Evolutionary conservation across 2,329 filamentous ascomycete genomes (phyloP).

Genomic region (Metarhizium robertsii): DNA sequence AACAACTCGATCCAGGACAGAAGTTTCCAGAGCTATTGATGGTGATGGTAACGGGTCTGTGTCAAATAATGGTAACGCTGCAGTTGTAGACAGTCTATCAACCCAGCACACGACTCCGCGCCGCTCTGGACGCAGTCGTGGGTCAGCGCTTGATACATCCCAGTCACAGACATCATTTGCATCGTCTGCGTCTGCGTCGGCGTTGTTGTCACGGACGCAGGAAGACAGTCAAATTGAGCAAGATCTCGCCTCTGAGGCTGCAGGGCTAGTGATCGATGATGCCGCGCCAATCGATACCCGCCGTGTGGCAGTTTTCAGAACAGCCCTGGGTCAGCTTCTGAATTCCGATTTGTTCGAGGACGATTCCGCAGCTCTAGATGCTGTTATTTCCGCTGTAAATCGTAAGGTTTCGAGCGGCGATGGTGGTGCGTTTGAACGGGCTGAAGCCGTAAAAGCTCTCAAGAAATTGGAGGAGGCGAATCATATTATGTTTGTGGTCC

Average conservation of each 20-base stretch:
- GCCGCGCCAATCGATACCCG: conserved; percentile 44
- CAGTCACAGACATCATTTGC: conserved; percentile 57
- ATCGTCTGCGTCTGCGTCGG: conserved; percentile 70
- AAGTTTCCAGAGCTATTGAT: conserved; percentile 14
- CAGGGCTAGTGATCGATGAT: conserved; percentile 32
- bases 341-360: conserved; percentile 77
- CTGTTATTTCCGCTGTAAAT: conserved; percentile 74
- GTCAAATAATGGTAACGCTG: conserved; percentile 36
- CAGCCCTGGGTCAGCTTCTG: conserved; percentile 73
- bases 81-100: conserved; percentile 14
- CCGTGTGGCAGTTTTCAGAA: conserved; percentile 67
- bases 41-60: conserved; percentile 19
- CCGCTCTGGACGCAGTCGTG: conserved; percentile 27
- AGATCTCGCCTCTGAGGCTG: conserved; percentile 32
- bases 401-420: conserved; percentile 44
- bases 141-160: conserved; percentile 27
- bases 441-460: conserved; percentile 70
- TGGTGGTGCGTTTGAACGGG: conserved; percentile 54
- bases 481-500: conserved; percentile 73
- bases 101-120: conserved; percentile 27
- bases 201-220: conserved; percentile 42
- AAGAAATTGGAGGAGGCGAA: conserved; percentile 74
- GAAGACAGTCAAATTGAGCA: conserved; percentile 34
- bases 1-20: background rate
- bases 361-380: conserved; percentile 68